These are phyloP conservation scores for Pythium angustatum DNA, from an alignment of 352 stramenopile genomes.

Conservation along the genomic window DNA sequence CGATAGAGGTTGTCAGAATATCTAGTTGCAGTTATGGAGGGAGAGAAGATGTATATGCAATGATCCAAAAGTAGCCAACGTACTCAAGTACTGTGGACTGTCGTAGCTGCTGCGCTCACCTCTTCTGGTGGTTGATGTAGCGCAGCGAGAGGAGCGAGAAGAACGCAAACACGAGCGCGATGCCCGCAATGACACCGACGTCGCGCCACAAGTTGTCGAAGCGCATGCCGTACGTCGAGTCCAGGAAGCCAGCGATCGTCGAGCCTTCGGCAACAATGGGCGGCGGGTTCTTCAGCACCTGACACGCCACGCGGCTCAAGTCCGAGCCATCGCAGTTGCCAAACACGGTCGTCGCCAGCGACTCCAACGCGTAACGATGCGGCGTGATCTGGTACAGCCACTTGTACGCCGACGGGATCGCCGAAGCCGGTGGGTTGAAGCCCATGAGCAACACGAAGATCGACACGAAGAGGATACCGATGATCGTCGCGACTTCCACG, in stretches of 20 bases:
- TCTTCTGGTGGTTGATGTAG: conserved; percentile 39
- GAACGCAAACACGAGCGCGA: conserved; percentile 32
- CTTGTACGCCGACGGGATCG: conserved; percentile 51
- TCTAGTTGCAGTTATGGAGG: too few species aligned
- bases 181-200: conserved; percentile 23
- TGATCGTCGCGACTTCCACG: conserved; percentile 33
- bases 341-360: conserved; percentile 30
- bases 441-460: conserved; percentile 81
- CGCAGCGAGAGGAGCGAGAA: conserved; percentile 36
- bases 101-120: too few species aligned
- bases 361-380: conserved; percentile 28
- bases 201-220: conserved; percentile 28
- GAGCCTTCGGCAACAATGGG: conserved; percentile 15
- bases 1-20: too few species aligned
- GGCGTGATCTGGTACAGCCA: conserved; percentile 61
- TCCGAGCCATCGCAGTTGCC: conserved; percentile 21
- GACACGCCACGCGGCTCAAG: conserved; percentile 25
- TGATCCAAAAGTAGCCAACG: too few species aligned
- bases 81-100: too few species aligned
- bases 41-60: too few species aligned
- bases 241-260: conserved; percentile 33
- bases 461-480: conserved; percentile 45
- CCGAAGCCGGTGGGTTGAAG: conserved; percentile 59
- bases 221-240: conserved; percentile 29
- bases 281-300: conserved; percentile 15